Base-by-base conservation (phyloP, 2,329 filamentous ascomycete genomes). In the Cladophialophora bantiana region DNA sequence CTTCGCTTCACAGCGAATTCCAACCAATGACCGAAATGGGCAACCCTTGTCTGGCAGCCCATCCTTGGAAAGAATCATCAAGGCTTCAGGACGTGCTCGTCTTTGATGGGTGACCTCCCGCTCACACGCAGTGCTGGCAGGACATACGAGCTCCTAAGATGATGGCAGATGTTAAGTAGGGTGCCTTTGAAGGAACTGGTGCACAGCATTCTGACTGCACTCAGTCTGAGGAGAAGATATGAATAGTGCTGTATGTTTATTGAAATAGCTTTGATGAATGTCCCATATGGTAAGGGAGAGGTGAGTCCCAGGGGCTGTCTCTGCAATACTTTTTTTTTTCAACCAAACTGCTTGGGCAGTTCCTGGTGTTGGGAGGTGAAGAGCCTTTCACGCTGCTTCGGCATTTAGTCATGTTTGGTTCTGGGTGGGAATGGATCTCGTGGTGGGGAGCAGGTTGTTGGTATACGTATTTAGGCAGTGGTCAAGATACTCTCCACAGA, bases 1-100 rank as follows among this genome's bases (percentile, higher is more conserved):
- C 2, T 81, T 81, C 72, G 77, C 77, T 1, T 73, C 73, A 13
- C 77, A 81, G 73, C 72, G 72, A 7, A 70, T 75, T 34, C 74
- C 77, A 32, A 80, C 79, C 1, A 75, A 80, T 68, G 72, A 74
- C 42, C 13, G 67, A 34, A 20, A 45, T 12, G 65, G 65, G 18
- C 35, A 61, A 7, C 65, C 65, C 4, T 4, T 32, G 26, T 35
- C 36, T 20, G 56, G 58, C 9, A 67, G 65, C 53, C 48, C 42
- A 34, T 38, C 65, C 7, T 45, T 67, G 36, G 15, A 34, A 32
- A 48, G 18, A 6, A 55, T 62, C 12, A 34, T 61, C 18, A 26
- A 45, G n/a, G 6, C 4, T 4, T 4, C 18, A 18, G 45, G n/a
- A 18, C 42, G 58, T 26, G n/a, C 58, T 18, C 45, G 31, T 12